A percentile compares a stretch with the other conserved stretches of the same genome.
These are phyloP conservation scores for Paxillus ammoniavirescens DNA, from an alignment of 768 basidiomycete species.

Conservation along the genomic window DNA sequence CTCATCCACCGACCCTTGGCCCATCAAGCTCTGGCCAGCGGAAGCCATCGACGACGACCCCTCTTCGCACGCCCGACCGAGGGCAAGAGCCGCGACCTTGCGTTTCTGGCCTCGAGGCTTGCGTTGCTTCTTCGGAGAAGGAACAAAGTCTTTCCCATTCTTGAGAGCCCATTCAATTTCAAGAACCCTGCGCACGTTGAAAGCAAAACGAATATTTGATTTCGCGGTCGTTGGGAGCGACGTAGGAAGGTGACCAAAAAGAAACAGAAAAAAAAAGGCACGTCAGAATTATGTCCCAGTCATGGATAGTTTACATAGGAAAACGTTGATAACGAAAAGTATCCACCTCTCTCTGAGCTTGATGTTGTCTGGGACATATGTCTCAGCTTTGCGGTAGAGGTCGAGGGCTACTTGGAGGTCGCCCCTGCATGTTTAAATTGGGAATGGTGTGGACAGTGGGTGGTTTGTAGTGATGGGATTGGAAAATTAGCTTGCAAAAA, in stretches of 20 bases:
- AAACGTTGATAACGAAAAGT: slow-evolving; percentile 66
- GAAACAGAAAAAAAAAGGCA: slow-evolving; percentile 30
- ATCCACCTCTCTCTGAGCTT: slow-evolving; percentile 88
- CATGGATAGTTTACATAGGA: slow-evolving; percentile 52
- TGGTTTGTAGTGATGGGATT: too few species aligned
- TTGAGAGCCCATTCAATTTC: slow-evolving; percentile 80
- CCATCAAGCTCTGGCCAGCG: slow-evolving; percentile 14
- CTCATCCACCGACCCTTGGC: slow-evolving; percentile 34
- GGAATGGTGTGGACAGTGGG: neutral
- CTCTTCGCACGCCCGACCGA: slow-evolving; percentile 11
- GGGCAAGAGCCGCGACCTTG: slow-evolving; percentile 24
- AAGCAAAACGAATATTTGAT: slow-evolving; percentile 4
- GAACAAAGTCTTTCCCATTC: slow-evolving; percentile 56
- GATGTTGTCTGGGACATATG: slow-evolving; percentile 82
- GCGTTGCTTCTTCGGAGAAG: slow-evolving; percentile 47
- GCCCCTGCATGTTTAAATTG: slow-evolving; percentile 44
- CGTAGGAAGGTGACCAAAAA: slow-evolving; percentile 5
- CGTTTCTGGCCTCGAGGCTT: slow-evolving; percentile 34
- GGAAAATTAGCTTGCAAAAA: slow-evolving; percentile 1
- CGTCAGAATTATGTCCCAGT: slow-evolving; percentile 42
- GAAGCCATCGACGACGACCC: slow-evolving; percentile 15
- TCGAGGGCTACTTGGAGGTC: slow-evolving; percentile 78
- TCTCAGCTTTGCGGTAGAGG: slow-evolving; percentile 78
- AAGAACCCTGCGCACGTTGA: slow-evolving; percentile 55
- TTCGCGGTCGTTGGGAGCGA: neutral